Base-by-base conservation (phyloP, 164 flowering plant species). In the Umbilicus rupestris region DNA sequence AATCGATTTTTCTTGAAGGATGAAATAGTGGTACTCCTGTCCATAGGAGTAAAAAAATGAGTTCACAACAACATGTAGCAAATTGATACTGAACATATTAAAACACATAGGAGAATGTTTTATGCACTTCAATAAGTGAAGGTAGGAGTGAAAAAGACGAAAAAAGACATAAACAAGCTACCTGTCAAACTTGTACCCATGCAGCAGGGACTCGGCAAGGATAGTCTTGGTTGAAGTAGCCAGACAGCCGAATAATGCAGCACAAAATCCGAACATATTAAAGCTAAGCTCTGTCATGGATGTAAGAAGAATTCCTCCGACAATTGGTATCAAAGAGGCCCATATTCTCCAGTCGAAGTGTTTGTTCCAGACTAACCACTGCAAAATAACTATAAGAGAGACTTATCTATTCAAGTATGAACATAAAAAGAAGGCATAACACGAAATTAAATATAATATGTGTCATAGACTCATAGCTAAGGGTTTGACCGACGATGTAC, bases 211-310 rank as follows among this genome's bases (percentile, higher is more conserved):
- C 76, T 94, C 98, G 1, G 97, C 97, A 63, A 94, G 92, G 39
- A 94, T 94, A 29, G 98, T 94, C 82, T 94, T 94, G 24, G 98
- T 89, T 30, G 98, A 94, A 68, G 98, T 94, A 66, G 98, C 98
- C 73, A 94, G 73, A 74, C 96, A 91, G 50, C 96, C 98, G 81
- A 91, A 83, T 66, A 91, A 79, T 44, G 96, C 96, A 73, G 96
- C 96, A 77, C 85, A 87, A 73, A 91, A 90, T 64, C 98, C 97
- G 75, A 85, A 78, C 78, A 85, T 72, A 70, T 94, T 89, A 71
- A 94, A 94, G 75, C 89, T 94, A 42, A 94, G 91, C 74, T 94
- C 98, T 60, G 98, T 94, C 20, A 89, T 69, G 35, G 97, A 94
- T 28, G 97, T 89, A 49, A 94, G 91, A 68, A 94, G 93, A 73